phyloP scores from a whole-genome alignment of 169 alveolate species.

The Plasmodium falciparum region DNA sequence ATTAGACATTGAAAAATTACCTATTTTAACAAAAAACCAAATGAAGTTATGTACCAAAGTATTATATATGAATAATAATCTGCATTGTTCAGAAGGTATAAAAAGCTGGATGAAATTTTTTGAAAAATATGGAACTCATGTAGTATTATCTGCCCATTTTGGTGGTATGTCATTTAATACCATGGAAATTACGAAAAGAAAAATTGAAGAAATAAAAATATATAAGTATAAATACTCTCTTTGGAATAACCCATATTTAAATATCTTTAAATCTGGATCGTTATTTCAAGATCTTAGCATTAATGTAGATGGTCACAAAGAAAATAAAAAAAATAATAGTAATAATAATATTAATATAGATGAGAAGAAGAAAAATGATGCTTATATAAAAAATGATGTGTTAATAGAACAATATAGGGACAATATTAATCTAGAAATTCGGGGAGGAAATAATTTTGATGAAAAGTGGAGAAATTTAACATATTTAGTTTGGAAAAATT shows the following conservation, averaged over 20 bases:
- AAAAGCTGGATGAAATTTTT: slow-evolving; percentile 83
- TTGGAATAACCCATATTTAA: slow-evolving; percentile 24
- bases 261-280: slow-evolving; percentile 23
- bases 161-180: slow-evolving; percentile 58
- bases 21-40: slow-evolving; percentile 25
- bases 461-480: slow-evolving; percentile 43
- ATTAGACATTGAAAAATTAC: slow-evolving; percentile 47
- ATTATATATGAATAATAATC: slow-evolving; percentile 1
- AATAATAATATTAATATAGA: background rate
- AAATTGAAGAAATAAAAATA: slow-evolving; percentile 48
- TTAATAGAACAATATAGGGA: background rate
- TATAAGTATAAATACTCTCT: slow-evolving; percentile 55
- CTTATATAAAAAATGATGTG: background rate
- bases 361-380: background rate
- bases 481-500: slow-evolving; percentile 45
- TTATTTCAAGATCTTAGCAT: slow-evolving; percentile 7
- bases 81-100: slow-evolving; percentile 54
- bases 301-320: background rate
- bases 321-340: background rate
- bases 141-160: slow-evolving; percentile 62
- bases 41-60: slow-evolving; percentile 11
- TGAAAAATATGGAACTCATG: slow-evolving; percentile 84
- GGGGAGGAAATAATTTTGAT: slow-evolving; percentile 34
- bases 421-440: slow-evolving; percentile 17
- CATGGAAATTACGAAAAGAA: slow-evolving; percentile 26